These are phyloP conservation scores for Grosmannia huntii DNA, from an alignment of 2,329 filamentous ascomycete species.

Conservation along the genomic window DNA sequence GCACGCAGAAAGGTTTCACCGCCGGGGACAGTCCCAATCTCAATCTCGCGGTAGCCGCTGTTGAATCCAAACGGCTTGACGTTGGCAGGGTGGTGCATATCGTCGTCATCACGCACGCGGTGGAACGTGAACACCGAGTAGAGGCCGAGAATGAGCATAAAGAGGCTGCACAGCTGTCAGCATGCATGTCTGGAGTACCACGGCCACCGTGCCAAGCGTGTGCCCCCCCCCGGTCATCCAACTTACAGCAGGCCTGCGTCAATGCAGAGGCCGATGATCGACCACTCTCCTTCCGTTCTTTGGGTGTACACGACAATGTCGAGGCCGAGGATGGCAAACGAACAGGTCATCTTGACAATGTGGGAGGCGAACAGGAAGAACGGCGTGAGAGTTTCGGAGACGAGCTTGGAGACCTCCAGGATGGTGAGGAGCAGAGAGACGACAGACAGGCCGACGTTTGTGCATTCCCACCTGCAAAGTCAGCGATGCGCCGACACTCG, in stretches of 20 bases:
- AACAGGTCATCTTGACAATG: slow-evolving; percentile 34
- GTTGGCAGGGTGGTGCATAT: slow-evolving; percentile 36
- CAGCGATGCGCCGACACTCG: not conserved
- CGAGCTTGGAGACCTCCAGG: slow-evolving; percentile 26
- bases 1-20: slow-evolving; percentile 8
- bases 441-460: slow-evolving; percentile 36
- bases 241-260: slow-evolving; percentile 37
- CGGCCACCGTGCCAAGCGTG: no score
- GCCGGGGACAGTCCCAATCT: slow-evolving; percentile 16
- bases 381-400: slow-evolving; percentile 38
- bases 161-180: slow-evolving; percentile 20
- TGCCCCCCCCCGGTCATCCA: no score
- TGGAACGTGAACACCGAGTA: slow-evolving; percentile 36
- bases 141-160: slow-evolving; percentile 28
- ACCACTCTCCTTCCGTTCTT: slow-evolving; percentile 32
- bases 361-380: slow-evolving; percentile 40
- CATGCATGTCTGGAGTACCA: not conserved
- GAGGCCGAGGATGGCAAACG: slow-evolving; percentile 33
- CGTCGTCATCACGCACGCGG: slow-evolving; percentile 33
- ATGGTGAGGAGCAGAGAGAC: slow-evolving; percentile 31
- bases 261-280: slow-evolving; percentile 33
- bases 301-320: slow-evolving; percentile 38
- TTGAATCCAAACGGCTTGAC: slow-evolving; percentile 34
- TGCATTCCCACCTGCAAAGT: slow-evolving; percentile 35
- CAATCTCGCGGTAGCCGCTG: slow-evolving; percentile 15